These are phyloP conservation scores for Chalaropsis thielavioides DNA, from an alignment of 2,329 filamentous ascomycete species.

Conservation along the genomic window DNA sequence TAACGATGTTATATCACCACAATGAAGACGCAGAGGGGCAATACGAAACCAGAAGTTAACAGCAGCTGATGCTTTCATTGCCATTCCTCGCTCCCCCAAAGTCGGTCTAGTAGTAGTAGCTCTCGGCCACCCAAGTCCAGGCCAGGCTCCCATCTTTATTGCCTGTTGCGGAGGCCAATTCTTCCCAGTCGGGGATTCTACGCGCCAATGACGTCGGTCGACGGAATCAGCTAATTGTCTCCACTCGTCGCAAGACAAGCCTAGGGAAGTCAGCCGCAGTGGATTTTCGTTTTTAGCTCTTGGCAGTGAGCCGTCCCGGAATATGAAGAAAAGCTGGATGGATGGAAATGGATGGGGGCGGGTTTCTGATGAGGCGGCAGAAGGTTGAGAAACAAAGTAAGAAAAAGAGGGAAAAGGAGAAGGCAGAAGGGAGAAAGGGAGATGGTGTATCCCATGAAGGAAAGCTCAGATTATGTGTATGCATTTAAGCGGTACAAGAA, in stretches of 20 bases:
- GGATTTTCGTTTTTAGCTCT: neutral
- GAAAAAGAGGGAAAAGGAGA: neutral
- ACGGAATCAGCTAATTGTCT: constrained; percentile 3
- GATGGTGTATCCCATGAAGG: too few species aligned
- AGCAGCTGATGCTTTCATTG: neutral
- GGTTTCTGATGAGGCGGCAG: neutral
- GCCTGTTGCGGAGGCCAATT: neutral
- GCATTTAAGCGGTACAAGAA: neutral
- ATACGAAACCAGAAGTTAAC: neutral
- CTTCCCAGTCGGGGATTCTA: neutral
- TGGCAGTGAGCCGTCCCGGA: neutral
- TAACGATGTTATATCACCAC: neutral
- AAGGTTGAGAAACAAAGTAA: neutral
- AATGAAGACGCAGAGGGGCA: neutral
- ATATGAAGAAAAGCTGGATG: neutral
- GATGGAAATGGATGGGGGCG: neutral
- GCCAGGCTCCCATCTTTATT: neutral
- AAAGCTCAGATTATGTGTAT: neutral
- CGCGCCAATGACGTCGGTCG: neutral
- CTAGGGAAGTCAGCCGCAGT: neutral
- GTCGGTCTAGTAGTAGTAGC: neutral
- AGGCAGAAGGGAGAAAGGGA: too few species aligned
- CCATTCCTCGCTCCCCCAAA: neutral
- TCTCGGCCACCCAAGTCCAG: neutral
- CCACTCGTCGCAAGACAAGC: neutral